Evolutionary conservation across 805 yeast species (phyloP).

Genomic region (Nakazawaea laoshanensis): DNA sequence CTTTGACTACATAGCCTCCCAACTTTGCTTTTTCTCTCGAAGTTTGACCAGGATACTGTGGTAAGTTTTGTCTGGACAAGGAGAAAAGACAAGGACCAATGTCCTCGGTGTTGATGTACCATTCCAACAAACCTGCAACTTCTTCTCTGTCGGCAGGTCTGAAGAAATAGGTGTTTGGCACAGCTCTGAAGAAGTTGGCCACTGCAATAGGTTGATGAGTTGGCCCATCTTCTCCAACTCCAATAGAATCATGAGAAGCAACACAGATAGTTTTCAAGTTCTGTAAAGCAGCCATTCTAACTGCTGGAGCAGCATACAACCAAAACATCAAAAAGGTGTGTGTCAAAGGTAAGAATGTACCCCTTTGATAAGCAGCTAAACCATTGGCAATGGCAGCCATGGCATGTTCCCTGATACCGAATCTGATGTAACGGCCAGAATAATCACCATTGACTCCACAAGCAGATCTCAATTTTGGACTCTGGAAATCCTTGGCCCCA

Average conservation of each 20-base stretch:
- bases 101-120: conserved; percentile 17
- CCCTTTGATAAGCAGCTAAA: conserved; percentile 23
- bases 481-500: conserved; percentile 22
- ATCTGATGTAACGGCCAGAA: conserved; percentile 23
- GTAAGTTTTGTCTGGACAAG: conserved; percentile 20
- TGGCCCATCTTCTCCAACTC: conserved; percentile 52
- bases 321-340: conserved; percentile 28
- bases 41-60: conserved; percentile 18
- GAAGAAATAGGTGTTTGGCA: conserved; percentile 40
- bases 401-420: conserved; percentile 26
- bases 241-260: conserved; percentile 51
- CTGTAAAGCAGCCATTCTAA: conserved; percentile 39
- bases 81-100: conserved; percentile 18
- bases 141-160: conserved; percentile 49
- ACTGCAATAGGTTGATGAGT: conserved; percentile 51
- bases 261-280: conserved; percentile 39
- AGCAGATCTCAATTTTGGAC: conserved; percentile 15
- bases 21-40: conserved; percentile 14
- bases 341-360: conserved; percentile 29
- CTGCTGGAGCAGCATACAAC: conserved; percentile 43
- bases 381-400: conserved; percentile 26
- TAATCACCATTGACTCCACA: conserved; percentile 24
- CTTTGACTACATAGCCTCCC: conserved; percentile 22
- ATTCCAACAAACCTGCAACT: conserved; percentile 37
- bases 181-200: conserved; percentile 40